A percentile compares a stretch with the other conserved stretches of the same genome.
Evolutionary conservation across 2,329 filamentous ascomycete genomes (phyloP).

Genomic region (Moelleriella libera): DNA sequence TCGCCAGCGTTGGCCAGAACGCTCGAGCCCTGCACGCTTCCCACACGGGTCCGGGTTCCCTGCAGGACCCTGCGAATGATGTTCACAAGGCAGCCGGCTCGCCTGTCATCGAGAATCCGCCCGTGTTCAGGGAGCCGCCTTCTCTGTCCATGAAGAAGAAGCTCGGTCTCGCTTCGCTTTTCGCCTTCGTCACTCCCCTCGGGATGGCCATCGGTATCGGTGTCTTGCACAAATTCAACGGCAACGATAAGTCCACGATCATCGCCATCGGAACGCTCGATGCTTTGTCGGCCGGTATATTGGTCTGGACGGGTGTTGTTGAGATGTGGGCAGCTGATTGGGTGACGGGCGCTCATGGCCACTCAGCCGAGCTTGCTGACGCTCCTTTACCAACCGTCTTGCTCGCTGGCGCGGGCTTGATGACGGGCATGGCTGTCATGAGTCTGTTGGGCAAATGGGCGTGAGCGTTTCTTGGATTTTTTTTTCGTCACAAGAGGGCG

Average conservation of each 20-base stretch:
- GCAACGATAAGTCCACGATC: constrained; percentile 53
- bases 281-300: constrained; percentile 59
- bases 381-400: constrained; percentile 32
- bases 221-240: constrained; percentile 57
- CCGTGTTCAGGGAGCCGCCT: constrained; percentile 6
- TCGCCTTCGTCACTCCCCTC: constrained; percentile 58
- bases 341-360: constrained; percentile 33
- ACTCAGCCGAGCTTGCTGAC: constrained; percentile 34
- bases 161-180: constrained; percentile 45
- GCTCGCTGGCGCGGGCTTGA: constrained; percentile 36
- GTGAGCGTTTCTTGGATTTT: constrained; percentile 17
- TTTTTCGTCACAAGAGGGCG: neutral
- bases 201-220: constrained; percentile 73
- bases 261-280: constrained; percentile 62
- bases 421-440: constrained; percentile 55
- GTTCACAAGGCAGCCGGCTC: constrained; percentile 12
- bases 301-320: constrained; percentile 67
- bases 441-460: constrained; percentile 65
- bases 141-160: constrained; percentile 33
- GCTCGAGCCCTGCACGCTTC: constrained; percentile 8
- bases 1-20: constrained; percentile 39
- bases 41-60: constrained; percentile 7
- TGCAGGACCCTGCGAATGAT: constrained; percentile 5
- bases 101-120: constrained; percentile 9
- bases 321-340: constrained; percentile 72